A percentile compares a stretch with the other conserved stretches of the same genome.
phyloP scores from a whole-genome alignment of 352 stramenopile genomes.

The Elongisporangium anandrum region DNA sequence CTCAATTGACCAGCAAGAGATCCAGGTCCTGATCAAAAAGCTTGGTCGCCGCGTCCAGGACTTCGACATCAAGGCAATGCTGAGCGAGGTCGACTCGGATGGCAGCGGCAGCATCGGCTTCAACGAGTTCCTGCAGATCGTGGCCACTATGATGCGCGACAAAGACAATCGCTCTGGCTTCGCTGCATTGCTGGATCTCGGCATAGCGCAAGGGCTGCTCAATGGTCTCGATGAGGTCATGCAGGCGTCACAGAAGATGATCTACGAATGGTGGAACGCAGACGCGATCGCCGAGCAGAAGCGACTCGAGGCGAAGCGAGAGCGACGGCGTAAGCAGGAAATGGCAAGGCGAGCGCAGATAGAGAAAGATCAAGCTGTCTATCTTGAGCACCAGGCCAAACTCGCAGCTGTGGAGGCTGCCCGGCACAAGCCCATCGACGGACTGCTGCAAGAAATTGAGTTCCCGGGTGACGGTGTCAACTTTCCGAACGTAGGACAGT shows the following conservation, averaged over 20 bases:
- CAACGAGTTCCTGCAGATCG: slow-evolving; percentile 69
- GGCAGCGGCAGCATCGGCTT: slow-evolving; percentile 65
- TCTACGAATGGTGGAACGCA: slow-evolving; percentile 68
- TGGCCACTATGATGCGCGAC: slow-evolving; percentile 49
- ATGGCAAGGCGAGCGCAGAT: slow-evolving; percentile 40
- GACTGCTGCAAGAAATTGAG: slow-evolving; percentile 41
- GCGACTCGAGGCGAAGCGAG: slow-evolving; percentile 45
- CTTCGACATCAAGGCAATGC: slow-evolving; percentile 51
- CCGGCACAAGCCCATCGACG: slow-evolving; percentile 30
- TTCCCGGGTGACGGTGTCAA: slow-evolving; percentile 56
- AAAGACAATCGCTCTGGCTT: slow-evolving; percentile 36
- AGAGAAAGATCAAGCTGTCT: slow-evolving; percentile 33
- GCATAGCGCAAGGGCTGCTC: slow-evolving; percentile 58
- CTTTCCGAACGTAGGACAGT: slow-evolving; percentile 57
- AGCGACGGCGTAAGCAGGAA: slow-evolving; percentile 39
- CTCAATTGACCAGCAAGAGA: slow-evolving; percentile 61
- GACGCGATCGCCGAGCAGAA: slow-evolving; percentile 68
- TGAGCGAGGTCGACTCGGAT: slow-evolving; percentile 62
- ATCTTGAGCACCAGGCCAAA: slow-evolving; percentile 35
- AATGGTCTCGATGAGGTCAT: slow-evolving; percentile 65
- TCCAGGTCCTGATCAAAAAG: slow-evolving; percentile 56
- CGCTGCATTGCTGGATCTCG: slow-evolving; percentile 41
- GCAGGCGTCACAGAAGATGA: slow-evolving; percentile 31
- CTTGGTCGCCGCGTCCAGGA: slow-evolving; percentile 37
- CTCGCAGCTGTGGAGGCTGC: slow-evolving; percentile 39